phyloP scores from a whole-genome alignment of 257 asterid genomes.

The Phtheirospermum japonicum region DNA sequence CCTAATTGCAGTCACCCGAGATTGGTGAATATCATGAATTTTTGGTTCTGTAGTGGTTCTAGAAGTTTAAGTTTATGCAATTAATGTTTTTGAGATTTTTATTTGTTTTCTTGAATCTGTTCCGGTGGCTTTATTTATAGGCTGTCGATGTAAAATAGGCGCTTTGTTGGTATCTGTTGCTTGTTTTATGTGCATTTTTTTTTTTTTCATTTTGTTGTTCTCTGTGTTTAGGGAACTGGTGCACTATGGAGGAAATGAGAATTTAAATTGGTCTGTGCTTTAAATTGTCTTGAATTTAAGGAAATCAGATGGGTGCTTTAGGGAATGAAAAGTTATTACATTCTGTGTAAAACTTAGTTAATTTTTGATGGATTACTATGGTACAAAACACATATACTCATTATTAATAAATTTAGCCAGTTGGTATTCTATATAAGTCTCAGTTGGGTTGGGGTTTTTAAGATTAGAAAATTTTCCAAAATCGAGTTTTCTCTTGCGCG shows the following conservation, averaged over 20 bases:
- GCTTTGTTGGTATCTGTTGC: no score
- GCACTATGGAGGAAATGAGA: not conserved
- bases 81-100: no score
- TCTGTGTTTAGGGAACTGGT: not conserved
- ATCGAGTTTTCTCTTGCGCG: not conserved
- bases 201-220: not conserved
- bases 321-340: not conserved
- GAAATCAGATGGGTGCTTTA: not conserved
- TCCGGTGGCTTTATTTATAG: no score
- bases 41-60: no score
- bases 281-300: not conserved
- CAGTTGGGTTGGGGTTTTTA: not conserved
- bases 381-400: not conserved
- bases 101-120: no score
- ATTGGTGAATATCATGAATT: no score
- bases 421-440: not conserved
- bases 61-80: no score
- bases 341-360: not conserved
- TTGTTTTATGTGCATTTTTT: no score
- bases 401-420: not conserved
- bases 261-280: not conserved
- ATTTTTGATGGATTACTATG: conserved; percentile 5
- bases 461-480: not conserved
- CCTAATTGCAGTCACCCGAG: no score
- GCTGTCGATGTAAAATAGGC: no score